These are phyloP conservation scores for Oxytropis ochrocephala DNA, from an alignment of 306 rosid genomes.

Conservation along the genomic window DNA sequence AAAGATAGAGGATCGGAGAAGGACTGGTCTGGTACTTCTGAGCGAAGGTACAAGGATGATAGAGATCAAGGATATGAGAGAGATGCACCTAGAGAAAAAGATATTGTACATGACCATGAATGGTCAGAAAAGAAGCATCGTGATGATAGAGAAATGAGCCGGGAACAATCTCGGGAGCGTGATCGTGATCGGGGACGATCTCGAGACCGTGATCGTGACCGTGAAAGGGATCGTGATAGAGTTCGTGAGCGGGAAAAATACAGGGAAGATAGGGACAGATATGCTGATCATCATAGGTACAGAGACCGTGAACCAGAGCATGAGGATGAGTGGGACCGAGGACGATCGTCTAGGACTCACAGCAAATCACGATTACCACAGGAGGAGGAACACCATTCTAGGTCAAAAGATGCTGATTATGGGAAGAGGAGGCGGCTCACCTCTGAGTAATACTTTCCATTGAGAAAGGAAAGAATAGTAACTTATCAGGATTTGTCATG, in stretches of 20 bases:
- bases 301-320: constrained; percentile 72
- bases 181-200: constrained; percentile 41
- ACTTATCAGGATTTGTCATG: no score
- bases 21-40: constrained; percentile 96
- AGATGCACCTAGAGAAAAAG: constrained; percentile 81
- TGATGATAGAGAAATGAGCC: constrained; percentile 63
- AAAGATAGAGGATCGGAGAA: constrained; percentile 91
- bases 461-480: no score
- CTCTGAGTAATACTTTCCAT: not conserved
- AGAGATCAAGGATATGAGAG: constrained; percentile 75
- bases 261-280: constrained; percentile 77
- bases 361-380: constrained; percentile 69
- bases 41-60: constrained; percentile 77
- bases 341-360: constrained; percentile 75
- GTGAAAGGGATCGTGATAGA: constrained; percentile 40
- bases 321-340: constrained; percentile 86
- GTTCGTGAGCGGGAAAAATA: constrained; percentile 77
- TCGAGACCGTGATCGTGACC: constrained; percentile 41
- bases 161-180: constrained; percentile 68
- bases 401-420: constrained; percentile 89
- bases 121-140: constrained; percentile 74
- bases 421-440: constrained; percentile 89
- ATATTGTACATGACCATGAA: constrained; percentile 57
- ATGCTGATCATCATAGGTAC: constrained; percentile 84
- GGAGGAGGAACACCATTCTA: constrained; percentile 76